Evolutionary conservation across 1,284 basidiomycete genomes (phyloP), one percentile per base, ranked within the genome.

Genomic region (Moesziomyces antarcticus): DNA sequence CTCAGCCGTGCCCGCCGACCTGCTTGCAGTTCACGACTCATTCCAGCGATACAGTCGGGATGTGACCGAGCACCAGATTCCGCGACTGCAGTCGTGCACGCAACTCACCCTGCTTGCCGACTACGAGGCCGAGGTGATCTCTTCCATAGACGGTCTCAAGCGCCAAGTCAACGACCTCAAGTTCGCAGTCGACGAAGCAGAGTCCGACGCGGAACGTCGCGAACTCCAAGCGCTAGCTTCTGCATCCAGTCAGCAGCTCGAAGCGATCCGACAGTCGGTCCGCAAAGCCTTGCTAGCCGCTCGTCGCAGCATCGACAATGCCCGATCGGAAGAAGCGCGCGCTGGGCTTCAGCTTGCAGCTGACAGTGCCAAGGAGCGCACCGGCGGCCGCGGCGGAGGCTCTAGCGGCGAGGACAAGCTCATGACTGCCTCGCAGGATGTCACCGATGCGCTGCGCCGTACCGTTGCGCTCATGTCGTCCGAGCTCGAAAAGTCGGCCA

Each of bases 401-500:
- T 68, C 45, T n/a, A 71, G 66, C 8, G 70, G 62, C 10, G 74
- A 74, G 25, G 82, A 84, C 61, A 77, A 77, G 35, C 56, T 80
- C 8, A 63, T 73, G 55, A 77, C 80, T 1, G 75, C 80, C 1
- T 82, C 81, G 5, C 73, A 78, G 48, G 75, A 80, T 42, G 79
- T 84, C 11, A 82, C 81, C 4, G 55, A 70, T 20, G 79, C 82
- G 3, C 65, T 84, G 1, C 79, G 79, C 30, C 70, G 80, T 37
- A 80, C 82, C 16, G 76, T 83, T 2, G 54, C 67, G 3, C 71
- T 80, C 55, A 81, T 84, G 73, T 81, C 81, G 4, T 54, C 58
- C 24, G 82, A 83, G 64, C 56, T 84, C 13, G 79, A 82, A 37
- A 81, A 82, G 43, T 84, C 82, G 5, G 75, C 77, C 20, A 79